Evolutionary conservation across 805 yeast species (phyloP).

Genomic region (Wickerhamomyces alni): DNA sequence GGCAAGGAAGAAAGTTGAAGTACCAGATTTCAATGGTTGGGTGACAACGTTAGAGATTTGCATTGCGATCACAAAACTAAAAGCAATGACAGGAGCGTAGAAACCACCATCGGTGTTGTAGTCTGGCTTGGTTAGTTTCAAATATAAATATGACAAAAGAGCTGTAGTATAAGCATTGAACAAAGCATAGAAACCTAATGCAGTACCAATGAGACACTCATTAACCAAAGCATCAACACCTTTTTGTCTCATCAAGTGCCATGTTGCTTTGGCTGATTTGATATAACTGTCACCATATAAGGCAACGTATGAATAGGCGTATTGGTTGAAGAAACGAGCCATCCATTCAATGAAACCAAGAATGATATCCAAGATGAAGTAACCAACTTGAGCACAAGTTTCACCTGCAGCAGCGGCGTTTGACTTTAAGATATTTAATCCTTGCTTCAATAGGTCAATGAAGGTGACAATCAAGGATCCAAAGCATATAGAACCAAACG

Average conservation of each 20-base stretch:
- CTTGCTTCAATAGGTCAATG: constrained; percentile 58
- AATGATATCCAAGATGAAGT: constrained; percentile 50
- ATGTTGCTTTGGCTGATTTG: constrained; percentile 74
- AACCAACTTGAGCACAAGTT: constrained; percentile 44
- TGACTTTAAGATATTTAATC: constrained; percentile 46
- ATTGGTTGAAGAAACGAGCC: constrained; percentile 81
- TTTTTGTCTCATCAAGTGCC: constrained; percentile 67
- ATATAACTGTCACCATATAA: constrained; percentile 78
- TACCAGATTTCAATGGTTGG: constrained; percentile 75
- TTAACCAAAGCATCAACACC: constrained; percentile 83
- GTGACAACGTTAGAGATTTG: constrained; percentile 72
- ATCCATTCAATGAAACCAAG: constrained; percentile 70
- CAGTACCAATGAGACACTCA: constrained; percentile 75
- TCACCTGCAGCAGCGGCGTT: constrained; percentile 47
- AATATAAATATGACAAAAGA: constrained; percentile 57
- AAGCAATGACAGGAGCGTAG: constrained; percentile 71
- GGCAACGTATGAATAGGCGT: constrained; percentile 83
- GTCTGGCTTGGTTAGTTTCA: constrained; percentile 60
- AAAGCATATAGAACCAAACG: constrained; percentile 86
- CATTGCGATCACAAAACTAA: constrained; percentile 62
- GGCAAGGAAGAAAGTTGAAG: constrained; percentile 78
- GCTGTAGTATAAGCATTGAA: constrained; percentile 66
- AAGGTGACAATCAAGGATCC: constrained; percentile 72
- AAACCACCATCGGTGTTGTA: constrained; percentile 55
- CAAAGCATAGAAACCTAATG: constrained; percentile 69